Evolutionary conservation across 2,329 filamentous ascomycete genomes (phyloP).

Genomic region (Phyllosticta capitalensis): DNA sequence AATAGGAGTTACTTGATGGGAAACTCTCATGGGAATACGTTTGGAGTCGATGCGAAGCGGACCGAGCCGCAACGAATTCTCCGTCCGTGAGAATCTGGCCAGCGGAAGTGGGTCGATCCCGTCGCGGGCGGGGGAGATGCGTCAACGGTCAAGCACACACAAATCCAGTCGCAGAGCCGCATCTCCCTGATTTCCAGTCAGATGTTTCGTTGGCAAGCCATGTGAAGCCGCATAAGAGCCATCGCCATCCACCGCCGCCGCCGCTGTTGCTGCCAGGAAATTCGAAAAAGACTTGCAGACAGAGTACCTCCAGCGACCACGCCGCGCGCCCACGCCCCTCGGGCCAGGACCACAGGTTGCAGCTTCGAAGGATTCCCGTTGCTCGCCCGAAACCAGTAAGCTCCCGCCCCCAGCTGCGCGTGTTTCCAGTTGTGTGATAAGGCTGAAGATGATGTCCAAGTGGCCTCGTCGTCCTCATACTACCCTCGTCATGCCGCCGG

Average conservation of each 20-base stretch:
- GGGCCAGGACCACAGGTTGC: not conserved
- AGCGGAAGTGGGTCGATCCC: not conserved
- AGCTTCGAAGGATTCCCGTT: conserved; percentile 6
- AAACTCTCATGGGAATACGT: too few relatives aligned
- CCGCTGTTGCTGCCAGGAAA: not conserved
- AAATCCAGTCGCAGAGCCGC: conserved; percentile 8
- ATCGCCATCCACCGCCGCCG: not conserved
- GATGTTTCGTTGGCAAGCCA: not conserved
- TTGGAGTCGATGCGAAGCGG: not conserved
- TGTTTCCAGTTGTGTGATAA: not conserved
- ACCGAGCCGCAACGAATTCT: not conserved
- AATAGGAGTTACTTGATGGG: too few relatives aligned
- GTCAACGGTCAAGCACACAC: not conserved
- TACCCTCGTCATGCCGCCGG: not conserved
- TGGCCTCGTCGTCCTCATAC: not conserved
- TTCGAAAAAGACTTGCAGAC: too few relatives aligned
- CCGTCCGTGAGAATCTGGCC: too few relatives aligned
- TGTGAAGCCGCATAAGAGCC: conserved; percentile 9
- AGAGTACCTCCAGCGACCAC: too few relatives aligned
- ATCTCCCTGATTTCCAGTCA: conserved; percentile 4
- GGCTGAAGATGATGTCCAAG: conserved; percentile 2
- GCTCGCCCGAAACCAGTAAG: conserved; percentile 10
- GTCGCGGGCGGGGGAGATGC: not conserved
- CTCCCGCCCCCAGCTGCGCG: conserved; percentile 6
- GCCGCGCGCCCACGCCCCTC: too few relatives aligned